Evolutionary conservation across 192 early-diverging fungal genomes (phyloP).

Genomic region (Linnemannia zychae): DNA sequence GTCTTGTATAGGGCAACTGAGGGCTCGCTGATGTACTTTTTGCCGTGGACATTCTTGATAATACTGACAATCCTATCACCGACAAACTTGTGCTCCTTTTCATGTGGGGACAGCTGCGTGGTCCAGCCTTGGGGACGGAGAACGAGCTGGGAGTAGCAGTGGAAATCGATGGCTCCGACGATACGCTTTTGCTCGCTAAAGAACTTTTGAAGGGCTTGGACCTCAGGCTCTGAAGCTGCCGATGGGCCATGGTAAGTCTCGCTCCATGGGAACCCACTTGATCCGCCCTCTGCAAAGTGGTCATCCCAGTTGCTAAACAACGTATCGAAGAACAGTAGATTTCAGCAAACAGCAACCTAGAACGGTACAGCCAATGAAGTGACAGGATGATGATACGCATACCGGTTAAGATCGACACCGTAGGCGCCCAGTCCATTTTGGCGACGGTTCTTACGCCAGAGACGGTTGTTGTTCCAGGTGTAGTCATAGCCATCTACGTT

Average conservation of each 20-base stretch:
- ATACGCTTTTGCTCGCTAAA: conserved; percentile 65
- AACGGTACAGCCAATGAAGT: neutral
- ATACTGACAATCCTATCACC: conserved; percentile 56
- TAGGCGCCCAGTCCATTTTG: conserved; percentile 32
- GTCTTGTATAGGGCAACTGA: conserved; percentile 66
- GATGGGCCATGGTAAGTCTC: conserved; percentile 55
- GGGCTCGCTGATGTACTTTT: conserved; percentile 64
- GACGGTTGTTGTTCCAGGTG: conserved; percentile 59
- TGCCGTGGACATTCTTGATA: conserved; percentile 61
- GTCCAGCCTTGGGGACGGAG: conserved; percentile 68
- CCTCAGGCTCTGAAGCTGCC: conserved; percentile 61
- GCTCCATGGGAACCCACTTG: conserved; percentile 54
- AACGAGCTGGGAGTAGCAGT: conserved; percentile 71
- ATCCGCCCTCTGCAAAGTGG: conserved; percentile 54
- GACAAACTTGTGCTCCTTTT: conserved; percentile 52
- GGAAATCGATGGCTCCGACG: conserved; percentile 70
- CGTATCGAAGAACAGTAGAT: neutral
- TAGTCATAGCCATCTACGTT: conserved; percentile 74
- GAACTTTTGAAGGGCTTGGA: conserved; percentile 63
- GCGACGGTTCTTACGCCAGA: conserved; percentile 74
- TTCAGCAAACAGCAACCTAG: neutral
- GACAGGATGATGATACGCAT: conserved; percentile 18
- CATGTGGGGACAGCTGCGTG: conserved; percentile 20
- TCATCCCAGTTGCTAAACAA: conserved; percentile 56
- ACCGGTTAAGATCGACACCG: conserved; percentile 65